Evolutionary conservation across 2,329 filamentous ascomycete genomes (phyloP).

Genomic region (Venturia nashicola): DNA sequence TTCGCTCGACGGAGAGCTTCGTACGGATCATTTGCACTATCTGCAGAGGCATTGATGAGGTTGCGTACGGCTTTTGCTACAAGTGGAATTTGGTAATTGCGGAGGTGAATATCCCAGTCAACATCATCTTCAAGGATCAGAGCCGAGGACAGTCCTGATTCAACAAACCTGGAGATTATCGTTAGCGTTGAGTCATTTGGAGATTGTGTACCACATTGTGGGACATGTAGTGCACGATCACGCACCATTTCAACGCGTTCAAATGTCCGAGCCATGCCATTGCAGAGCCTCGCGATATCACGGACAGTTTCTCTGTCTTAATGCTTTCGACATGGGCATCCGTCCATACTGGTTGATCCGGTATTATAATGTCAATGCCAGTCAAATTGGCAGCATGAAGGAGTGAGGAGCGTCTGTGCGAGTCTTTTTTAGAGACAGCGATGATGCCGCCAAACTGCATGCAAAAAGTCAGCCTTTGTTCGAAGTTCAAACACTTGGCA

Average conservation of each 20-base stretch:
- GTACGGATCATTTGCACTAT: neutral
- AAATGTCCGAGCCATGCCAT: conserved; percentile 30
- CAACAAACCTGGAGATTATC: conserved; percentile 19
- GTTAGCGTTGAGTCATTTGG: neutral
- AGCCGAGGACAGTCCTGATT: conserved; percentile 19
- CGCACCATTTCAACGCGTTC: conserved; percentile 22
- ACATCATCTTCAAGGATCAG: conserved; percentile 29
- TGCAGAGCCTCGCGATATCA: conserved; percentile 23
- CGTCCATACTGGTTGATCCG: conserved; percentile 25
- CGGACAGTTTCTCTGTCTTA: conserved; percentile 16
- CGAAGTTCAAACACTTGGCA: neutral
- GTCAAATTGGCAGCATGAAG: conserved; percentile 27
- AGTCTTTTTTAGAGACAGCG: conserved; percentile 24
- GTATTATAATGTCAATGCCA: conserved; percentile 25
- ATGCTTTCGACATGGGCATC: conserved; percentile 21
- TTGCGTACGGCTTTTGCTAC: conserved; percentile 19
- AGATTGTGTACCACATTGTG: conserved; percentile 8
- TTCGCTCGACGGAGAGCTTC: conserved; percentile 11
- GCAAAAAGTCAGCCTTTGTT: neutral
- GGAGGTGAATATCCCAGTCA: conserved; percentile 27
- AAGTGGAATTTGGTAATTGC: conserved; percentile 21
- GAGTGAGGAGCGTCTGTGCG: conserved; percentile 22
- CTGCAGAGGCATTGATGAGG: conserved; percentile 11
- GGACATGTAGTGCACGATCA: neutral
- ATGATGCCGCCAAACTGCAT: conserved; percentile 26